A percentile compares a stretch with the other conserved stretches of the same genome.
Evolutionary conservation across 352 stramenopile species (phyloP).

Genomic region (Pythium dissotocum): DNA sequence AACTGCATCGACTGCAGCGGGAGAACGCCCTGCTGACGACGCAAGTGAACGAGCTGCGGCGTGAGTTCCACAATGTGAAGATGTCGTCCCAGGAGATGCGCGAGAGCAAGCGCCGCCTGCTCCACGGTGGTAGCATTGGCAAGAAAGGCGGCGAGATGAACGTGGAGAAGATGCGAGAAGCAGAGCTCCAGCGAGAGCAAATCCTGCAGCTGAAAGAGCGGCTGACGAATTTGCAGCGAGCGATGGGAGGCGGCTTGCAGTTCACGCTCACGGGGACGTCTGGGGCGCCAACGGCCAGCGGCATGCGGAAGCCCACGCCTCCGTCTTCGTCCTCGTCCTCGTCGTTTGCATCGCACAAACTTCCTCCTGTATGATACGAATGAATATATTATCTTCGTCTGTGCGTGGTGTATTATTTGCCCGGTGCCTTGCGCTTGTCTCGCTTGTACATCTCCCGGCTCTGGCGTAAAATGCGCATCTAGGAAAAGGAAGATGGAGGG

Average conservation of each 20-base stretch:
- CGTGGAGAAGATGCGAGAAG: constrained; percentile 61
- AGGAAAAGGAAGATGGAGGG: background rate
- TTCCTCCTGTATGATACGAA: constrained; percentile 74
- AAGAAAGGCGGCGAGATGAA: constrained; percentile 36
- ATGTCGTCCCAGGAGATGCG: constrained; percentile 71
- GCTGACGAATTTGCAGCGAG: constrained; percentile 64
- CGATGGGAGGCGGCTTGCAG: constrained; percentile 53
- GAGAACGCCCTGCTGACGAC: constrained; percentile 82
- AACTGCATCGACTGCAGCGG: constrained; percentile 76
- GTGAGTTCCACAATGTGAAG: constrained; percentile 78
- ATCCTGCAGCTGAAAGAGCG: constrained; percentile 74
- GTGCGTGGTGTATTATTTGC: constrained; percentile 1
- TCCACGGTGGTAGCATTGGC: background rate
- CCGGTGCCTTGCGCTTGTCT: constrained; percentile 50
- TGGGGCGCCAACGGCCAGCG: constrained; percentile 6
- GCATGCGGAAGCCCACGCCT: constrained; percentile 34
- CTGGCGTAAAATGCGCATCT: constrained; percentile 79
- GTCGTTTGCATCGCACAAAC: constrained; percentile 38
- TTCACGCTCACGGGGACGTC: constrained; percentile 39
- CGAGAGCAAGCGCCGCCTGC: constrained; percentile 37
- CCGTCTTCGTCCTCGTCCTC: constrained; percentile 21
- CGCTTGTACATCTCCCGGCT: constrained; percentile 84
- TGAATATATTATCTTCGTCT: background rate
- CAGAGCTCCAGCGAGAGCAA: constrained; percentile 67
- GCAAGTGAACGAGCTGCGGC: constrained; percentile 81